phyloP scores from a whole-genome alignment of 192 early-diverging fungal genomes.

The Spizellomyces sp. region DNA sequence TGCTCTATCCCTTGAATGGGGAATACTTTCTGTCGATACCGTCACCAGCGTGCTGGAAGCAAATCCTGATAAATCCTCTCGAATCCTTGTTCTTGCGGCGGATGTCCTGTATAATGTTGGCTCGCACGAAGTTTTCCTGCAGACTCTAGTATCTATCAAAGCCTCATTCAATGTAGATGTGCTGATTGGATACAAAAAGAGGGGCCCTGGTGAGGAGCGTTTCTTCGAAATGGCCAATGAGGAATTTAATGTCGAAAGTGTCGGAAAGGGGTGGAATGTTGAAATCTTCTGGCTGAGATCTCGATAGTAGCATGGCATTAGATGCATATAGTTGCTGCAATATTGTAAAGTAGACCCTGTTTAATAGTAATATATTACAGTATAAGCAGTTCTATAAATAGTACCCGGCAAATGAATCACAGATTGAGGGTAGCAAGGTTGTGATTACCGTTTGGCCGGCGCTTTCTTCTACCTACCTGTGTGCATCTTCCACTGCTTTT shows the following conservation, averaged over 20 bases:
- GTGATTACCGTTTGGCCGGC: too few relatives aligned
- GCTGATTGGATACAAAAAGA: slow-evolving; percentile 17
- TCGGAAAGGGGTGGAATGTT: slow-evolving; percentile 6
- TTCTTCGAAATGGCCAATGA: slow-evolving; percentile 4
- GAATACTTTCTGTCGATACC: not conserved
- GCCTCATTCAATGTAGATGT: not conserved
- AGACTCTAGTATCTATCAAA: not conserved
- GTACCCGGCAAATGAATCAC: too few relatives aligned
- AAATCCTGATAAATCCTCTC: not conserved
- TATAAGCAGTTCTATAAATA: too few relatives aligned
- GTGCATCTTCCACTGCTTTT: too few relatives aligned
- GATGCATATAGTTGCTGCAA: too few relatives aligned
- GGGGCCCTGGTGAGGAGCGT: slow-evolving; percentile 10
- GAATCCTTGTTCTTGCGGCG: slow-evolving; percentile 2
- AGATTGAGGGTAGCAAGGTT: too few relatives aligned
- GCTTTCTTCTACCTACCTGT: too few relatives aligned
- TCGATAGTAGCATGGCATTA: too few relatives aligned
- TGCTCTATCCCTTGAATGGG: slow-evolving; percentile 11
- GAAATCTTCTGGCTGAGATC: slow-evolving; percentile 4
- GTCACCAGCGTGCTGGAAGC: not conserved
- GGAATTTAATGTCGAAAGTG: not conserved
- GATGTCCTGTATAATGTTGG: slow-evolving; percentile 25
- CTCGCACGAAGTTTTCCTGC: slow-evolving; percentile 20
- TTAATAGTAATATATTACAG: too few relatives aligned
- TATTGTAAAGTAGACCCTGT: too few relatives aligned